These are phyloP conservation scores for Lippia alba DNA, from an alignment of 305 asterid genomes.

Conservation along the genomic window DNA sequence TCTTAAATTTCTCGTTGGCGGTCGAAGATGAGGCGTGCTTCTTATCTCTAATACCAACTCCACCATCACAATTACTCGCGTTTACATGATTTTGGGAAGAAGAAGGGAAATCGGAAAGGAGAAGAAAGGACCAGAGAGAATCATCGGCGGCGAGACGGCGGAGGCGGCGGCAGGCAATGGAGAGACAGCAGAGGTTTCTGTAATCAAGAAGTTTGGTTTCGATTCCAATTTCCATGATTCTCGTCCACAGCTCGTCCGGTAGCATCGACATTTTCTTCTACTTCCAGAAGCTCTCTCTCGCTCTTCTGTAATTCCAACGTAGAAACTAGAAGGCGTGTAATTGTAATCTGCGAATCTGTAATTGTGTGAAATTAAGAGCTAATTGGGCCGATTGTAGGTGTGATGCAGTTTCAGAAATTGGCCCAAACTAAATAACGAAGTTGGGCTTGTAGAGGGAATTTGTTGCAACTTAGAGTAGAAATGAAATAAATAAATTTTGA, in stretches of 20 bases:
- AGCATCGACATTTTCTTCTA: constrained; percentile 46
- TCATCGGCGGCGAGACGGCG: constrained; percentile 62
- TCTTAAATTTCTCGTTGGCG: constrained; percentile 45
- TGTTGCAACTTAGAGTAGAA: too few species aligned
- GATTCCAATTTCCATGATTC: constrained; percentile 71
- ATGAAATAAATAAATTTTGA: too few species aligned
- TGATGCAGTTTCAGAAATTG: too few species aligned
- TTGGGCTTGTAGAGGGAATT: too few species aligned
- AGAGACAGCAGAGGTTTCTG: constrained; percentile 67
- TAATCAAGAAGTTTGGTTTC: constrained; percentile 44
- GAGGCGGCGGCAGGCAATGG: constrained; percentile 71
- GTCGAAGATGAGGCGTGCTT: constrained; percentile 40
- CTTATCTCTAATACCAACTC: not conserved
- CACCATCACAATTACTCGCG: constrained; percentile 7
- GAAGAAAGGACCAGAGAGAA: constrained; percentile 66
- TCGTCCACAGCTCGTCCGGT: constrained; percentile 85
- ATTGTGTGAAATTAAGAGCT: too few species aligned
- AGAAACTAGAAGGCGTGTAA: too few species aligned
- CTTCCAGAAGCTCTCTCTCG: constrained; percentile 1
- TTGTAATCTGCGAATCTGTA: too few species aligned
- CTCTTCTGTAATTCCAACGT: not conserved
- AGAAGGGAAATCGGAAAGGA: constrained; percentile 60
- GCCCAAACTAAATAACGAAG: too few species aligned
- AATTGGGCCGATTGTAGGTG: too few species aligned
- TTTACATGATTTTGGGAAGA: constrained; percentile 11